These are phyloP conservation scores for Termitomyces sp. DNA, from an alignment of 768 basidiomycete genomes.

Conservation along the genomic window DNA sequence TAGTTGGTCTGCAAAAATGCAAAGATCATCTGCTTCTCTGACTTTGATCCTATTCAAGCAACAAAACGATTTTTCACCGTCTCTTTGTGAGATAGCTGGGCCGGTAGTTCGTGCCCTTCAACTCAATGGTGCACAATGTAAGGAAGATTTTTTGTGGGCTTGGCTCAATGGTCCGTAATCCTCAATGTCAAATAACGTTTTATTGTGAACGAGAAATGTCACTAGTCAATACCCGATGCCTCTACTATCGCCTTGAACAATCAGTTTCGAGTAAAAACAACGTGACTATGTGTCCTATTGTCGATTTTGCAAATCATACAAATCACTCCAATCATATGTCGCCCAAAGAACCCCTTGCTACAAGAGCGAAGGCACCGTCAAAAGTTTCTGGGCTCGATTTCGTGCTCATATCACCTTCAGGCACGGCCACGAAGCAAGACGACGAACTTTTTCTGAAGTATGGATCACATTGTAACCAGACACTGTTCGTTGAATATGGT, in stretches of 20 bases:
- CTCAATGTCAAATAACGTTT: neutral
- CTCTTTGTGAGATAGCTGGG: slow-evolving; percentile 1
- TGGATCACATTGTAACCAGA: slow-evolving; percentile 72
- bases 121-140: slow-evolving; percentile 11
- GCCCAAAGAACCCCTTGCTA: slow-evolving; percentile 32
- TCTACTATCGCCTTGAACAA: slow-evolving; percentile 60
- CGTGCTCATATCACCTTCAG: slow-evolving; percentile 44
- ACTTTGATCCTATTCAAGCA: slow-evolving; percentile 16
- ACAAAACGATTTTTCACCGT: slow-evolving; percentile 8
- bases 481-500: slow-evolving; percentile 86
- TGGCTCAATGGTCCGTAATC: slow-evolving; percentile 78
- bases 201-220: neutral
- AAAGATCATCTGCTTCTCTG: neutral
- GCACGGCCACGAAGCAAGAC: slow-evolving; percentile 34
- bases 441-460: slow-evolving; percentile 78
- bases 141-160: slow-evolving; percentile 70
- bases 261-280: slow-evolving; percentile 60
- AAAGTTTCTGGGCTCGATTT: slow-evolving; percentile 39
- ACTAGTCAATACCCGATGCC: slow-evolving; percentile 87
- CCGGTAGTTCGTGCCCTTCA: slow-evolving; percentile 9
- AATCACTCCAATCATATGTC: slow-evolving; percentile 34
- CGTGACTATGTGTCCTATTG: slow-evolving; percentile 80
- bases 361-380: slow-evolving; percentile 32
- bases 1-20: slow-evolving; percentile 34
- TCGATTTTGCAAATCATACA: slow-evolving; percentile 89